Evolutionary conservation across 2,329 filamentous ascomycete species (phyloP).

Genomic region (Metarhizium album): DNA sequence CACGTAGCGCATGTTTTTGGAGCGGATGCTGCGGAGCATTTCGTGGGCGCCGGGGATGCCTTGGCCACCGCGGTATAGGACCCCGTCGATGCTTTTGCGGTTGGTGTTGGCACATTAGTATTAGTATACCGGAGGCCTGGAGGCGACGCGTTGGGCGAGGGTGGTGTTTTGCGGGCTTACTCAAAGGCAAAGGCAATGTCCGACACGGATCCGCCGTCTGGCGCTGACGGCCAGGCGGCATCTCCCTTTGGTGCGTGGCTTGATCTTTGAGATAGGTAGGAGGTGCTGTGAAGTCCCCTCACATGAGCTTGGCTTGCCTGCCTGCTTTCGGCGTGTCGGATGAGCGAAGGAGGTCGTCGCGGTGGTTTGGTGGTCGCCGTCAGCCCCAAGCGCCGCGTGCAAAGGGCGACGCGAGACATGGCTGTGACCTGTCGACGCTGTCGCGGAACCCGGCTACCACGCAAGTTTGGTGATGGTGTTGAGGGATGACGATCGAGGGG

Average conservation of each 20-base stretch:
- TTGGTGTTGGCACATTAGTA: background rate
- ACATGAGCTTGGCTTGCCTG: background rate
- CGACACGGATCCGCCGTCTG: constrained; percentile 14
- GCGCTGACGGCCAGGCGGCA: background rate
- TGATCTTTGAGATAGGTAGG: background rate
- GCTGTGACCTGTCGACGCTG: background rate
- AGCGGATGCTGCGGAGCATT: constrained; percentile 62
- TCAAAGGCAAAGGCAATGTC: constrained; percentile 29
- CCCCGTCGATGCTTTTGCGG: constrained; percentile 64
- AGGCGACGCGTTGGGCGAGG: background rate
- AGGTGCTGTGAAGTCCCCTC: constrained; percentile 1
- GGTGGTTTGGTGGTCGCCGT: background rate
- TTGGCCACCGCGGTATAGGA: constrained; percentile 74
- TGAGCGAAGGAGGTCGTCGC: background rate
- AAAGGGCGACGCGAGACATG: constrained; percentile 4
- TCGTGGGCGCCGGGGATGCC: constrained; percentile 69
- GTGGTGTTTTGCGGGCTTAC: constrained; percentile 13
- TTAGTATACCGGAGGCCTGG: no score
- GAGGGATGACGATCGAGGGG: background rate
- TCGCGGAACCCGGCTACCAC: background rate
- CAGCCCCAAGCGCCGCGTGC: background rate
- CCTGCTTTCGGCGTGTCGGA: background rate
- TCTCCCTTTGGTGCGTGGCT: background rate
- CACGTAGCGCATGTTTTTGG: constrained; percentile 76
- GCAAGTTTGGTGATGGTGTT: background rate